Evolutionary conservation across 2,329 filamentous ascomycete genomes (phyloP).

Genomic region (Botrytis fragariae): DNA sequence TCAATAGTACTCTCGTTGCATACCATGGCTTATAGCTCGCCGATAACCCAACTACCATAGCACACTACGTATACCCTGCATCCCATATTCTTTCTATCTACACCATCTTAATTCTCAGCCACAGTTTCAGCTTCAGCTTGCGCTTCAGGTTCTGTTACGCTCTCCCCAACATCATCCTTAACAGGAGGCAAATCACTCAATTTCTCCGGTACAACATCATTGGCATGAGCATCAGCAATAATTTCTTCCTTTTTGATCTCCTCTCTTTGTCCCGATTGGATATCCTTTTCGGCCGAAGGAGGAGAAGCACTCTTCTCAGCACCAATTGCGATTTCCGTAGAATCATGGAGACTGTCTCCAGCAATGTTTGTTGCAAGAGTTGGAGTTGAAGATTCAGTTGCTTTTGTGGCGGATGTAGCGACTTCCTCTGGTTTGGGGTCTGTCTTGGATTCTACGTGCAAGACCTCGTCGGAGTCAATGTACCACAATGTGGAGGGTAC

Average conservation of each 20-base stretch:
- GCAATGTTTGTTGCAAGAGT: conserved; percentile 33
- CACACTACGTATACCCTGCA: background rate
- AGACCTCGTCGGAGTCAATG: conserved; percentile 42
- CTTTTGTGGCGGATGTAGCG: conserved; percentile 21
- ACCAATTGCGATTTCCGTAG: conserved; percentile 24
- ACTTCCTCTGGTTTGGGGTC: conserved; percentile 7
- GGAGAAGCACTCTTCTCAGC: conserved; percentile 22
- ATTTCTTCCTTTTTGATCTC: conserved; percentile 24
- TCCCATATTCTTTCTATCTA: background rate
- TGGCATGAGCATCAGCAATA: conserved; percentile 11
- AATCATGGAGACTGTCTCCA: conserved; percentile 29
- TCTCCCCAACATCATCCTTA: conserved; percentile 14
- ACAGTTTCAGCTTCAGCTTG: conserved; percentile 22
- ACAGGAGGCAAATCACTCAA: conserved; percentile 24
- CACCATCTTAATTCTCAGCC: conserved; percentile 26
- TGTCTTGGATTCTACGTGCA: conserved; percentile 35
- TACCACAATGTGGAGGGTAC: conserved; percentile 42
- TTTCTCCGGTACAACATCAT: conserved; percentile 24
- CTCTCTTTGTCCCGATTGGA: conserved; percentile 23
- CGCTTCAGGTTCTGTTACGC: conserved; percentile 18
- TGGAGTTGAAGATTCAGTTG: conserved; percentile 27
- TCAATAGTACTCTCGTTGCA: background rate
- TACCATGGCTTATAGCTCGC: background rate
- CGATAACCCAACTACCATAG: background rate
- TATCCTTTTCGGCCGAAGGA: conserved; percentile 25